Conservation (phyloP, 2,329 filamentous ascomycete species). For the Fusarium dlaminii region DNA sequence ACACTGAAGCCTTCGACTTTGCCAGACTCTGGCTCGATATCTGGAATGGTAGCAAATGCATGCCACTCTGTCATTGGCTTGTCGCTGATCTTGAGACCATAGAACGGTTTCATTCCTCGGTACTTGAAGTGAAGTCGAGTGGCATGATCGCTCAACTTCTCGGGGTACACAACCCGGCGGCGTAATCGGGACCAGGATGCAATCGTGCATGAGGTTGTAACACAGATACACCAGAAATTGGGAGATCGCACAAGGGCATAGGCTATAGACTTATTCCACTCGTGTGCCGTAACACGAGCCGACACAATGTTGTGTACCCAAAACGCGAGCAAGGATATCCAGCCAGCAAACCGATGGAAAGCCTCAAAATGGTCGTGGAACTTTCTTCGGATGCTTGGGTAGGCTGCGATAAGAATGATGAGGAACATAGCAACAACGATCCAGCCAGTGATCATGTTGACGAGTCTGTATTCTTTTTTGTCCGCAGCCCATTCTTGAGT, state of each 20-base stretch:
- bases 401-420: constrained; percentile 3
- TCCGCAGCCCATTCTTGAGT: constrained; percentile 2
- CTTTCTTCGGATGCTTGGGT: constrained; percentile 5
- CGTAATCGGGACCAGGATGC: constrained; percentile 7
- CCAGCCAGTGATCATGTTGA: constrained; percentile 18
- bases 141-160: constrained; percentile 14
- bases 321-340: not conserved
- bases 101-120: constrained; percentile 16
- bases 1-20: constrained; percentile 7
- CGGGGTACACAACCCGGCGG: constrained; percentile 1
- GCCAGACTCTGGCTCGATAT: constrained; percentile 15
- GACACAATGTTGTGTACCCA: constrained; percentile 20
- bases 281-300: constrained; percentile 5
- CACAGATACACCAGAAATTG: constrained; percentile 21
- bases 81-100: constrained; percentile 22
- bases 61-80: constrained; percentile 17
- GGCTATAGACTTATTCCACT: not conserved
- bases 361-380: constrained; percentile 16
- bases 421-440: constrained; percentile 9
- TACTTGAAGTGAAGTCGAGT: constrained; percentile 24
- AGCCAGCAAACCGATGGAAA: constrained; percentile 16
- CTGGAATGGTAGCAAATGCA: constrained; percentile 11
- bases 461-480: not conserved
- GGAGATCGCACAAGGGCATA: constrained; percentile 10
- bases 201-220: constrained; percentile 13